These are phyloP conservation scores for Trametes versicolor DNA, from an alignment of 1,284 basidiomycete genomes.

Conservation along the genomic window DNA sequence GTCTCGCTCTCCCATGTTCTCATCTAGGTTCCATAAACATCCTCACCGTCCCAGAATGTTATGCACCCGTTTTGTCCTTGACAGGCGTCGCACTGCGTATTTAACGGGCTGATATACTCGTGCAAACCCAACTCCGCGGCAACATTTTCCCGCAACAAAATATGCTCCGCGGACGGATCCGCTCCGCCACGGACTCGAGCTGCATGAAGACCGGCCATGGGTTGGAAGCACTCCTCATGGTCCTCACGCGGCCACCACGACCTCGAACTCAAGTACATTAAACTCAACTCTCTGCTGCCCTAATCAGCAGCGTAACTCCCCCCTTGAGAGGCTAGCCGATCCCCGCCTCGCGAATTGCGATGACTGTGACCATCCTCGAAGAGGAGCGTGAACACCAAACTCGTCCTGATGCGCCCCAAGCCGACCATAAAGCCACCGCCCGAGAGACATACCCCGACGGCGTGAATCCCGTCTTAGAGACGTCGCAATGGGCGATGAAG, in stretches of 20 bases:
- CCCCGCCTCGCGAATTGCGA: background rate
- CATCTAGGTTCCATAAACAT: too few species aligned
- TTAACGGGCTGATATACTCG: too few species aligned
- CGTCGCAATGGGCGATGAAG: constrained; percentile 19
- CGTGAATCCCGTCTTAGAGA: constrained; percentile 16
- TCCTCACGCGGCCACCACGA: constrained; percentile 6
- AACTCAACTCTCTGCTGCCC: constrained; percentile 7
- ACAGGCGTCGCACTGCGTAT: too few species aligned
- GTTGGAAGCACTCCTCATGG: background rate
- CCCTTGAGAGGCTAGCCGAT: background rate
- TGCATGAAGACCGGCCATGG: constrained; percentile 3
- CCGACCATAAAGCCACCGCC: background rate
- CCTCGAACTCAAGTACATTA: constrained; percentile 8
- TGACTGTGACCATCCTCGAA: constrained; percentile 17
- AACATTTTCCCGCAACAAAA: background rate
- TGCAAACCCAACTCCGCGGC: background rate
- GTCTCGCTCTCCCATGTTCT: background rate
- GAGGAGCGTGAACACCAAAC: constrained; percentile 5
- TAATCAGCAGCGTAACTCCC: constrained; percentile 1
- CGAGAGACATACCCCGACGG: constrained; percentile 9
- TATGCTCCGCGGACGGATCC: background rate
- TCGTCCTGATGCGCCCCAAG: background rate
- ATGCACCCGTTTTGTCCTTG: too few species aligned
- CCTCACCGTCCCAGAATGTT: too few species aligned
- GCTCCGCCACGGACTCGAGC: background rate